These are phyloP conservation scores for Colletotrichum lupini DNA, from an alignment of 2,329 filamentous ascomycete species.

Conservation along the genomic window DNA sequence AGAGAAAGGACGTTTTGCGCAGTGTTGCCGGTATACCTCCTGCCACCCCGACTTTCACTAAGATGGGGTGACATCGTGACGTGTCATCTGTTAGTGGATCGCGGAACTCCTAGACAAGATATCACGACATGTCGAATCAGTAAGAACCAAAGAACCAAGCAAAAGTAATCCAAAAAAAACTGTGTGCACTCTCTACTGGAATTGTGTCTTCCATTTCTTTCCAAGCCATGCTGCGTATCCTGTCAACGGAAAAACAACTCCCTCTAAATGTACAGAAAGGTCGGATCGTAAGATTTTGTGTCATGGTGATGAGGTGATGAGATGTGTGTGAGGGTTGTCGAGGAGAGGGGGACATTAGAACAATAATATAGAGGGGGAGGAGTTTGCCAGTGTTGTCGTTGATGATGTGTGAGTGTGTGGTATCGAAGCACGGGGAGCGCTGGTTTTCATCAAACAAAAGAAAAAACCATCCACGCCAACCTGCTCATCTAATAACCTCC, in stretches of 20 bases:
- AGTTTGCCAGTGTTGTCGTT: constrained; percentile 23
- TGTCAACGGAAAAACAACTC: constrained; percentile 29
- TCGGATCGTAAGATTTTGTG: constrained; percentile 25
- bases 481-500: constrained; percentile 18
- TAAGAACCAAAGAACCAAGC: neutral
- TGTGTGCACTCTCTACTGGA: constrained; percentile 36
- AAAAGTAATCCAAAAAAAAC: neutral
- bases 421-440: constrained; percentile 21
- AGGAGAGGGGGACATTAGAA: constrained; percentile 34
- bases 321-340: neutral
- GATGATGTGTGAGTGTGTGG: constrained; percentile 14
- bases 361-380: constrained; percentile 34
- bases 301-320: neutral
- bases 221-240: constrained; percentile 36
- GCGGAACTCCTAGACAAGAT: too few relatives aligned
- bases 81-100: constrained; percentile 8
- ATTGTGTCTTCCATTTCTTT: constrained; percentile 36
- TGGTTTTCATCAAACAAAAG: constrained; percentile 21
- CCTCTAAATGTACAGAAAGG: constrained; percentile 36
- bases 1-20: neutral
- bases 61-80: neutral
- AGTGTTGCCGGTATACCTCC: neutral
- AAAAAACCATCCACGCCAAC: constrained; percentile 17
- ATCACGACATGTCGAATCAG: neutral
- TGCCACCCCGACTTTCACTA: neutral